Evolutionary conservation across 2,329 filamentous ascomycete genomes (phyloP), one percentile per base, ranked within the genome.

Genomic region (Nemania abortiva): DNA sequence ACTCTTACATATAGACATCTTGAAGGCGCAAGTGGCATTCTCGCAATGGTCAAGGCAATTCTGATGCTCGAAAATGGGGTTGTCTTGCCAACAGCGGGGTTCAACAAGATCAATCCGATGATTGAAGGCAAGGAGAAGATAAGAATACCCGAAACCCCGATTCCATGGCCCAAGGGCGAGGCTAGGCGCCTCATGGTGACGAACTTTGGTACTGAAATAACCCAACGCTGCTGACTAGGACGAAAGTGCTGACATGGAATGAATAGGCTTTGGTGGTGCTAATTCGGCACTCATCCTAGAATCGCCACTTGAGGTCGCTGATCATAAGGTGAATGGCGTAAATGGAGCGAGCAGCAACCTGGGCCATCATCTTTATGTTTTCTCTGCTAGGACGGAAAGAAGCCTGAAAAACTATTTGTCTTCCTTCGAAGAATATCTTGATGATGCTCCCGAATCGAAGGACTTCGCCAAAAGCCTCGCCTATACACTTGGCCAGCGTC

Each of bases 401-500:
- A 73, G 67, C 55, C 63, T 76, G 20, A 55, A 29, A 6, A 60
- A 69, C 10, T 76, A 76, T 52, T 13, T 74, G 22, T 45, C 69
- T 39, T 75, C 71, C 54, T 76, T 77, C 39, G 58, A 64, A 6
- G 60, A 73, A 20, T 75, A 76, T 45, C 70, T 75, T 11, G 63
- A 68, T 15, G 61, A 63, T n/a, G 70, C 66, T 6, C 73, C 74
- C 49, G 66, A 74, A 45, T 61, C 66, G 15, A 53, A 34, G 27
- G 63, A 65, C 39, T 57, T 75, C 18, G 6, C 67, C 27, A 72
- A 65, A 37, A 56, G 74, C 59, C 67, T 79, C 13, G 69, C 71
- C 47, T 78, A 74, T 67, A 78, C 77, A 13, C 70, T 79, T 3
- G 76, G 75, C 18, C 74, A 78, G 69, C 72, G 77, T 22, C 75